Conservation (phyloP, 768 basidiomycete genomes). For the Leccinum subgranulosum region DNA sequence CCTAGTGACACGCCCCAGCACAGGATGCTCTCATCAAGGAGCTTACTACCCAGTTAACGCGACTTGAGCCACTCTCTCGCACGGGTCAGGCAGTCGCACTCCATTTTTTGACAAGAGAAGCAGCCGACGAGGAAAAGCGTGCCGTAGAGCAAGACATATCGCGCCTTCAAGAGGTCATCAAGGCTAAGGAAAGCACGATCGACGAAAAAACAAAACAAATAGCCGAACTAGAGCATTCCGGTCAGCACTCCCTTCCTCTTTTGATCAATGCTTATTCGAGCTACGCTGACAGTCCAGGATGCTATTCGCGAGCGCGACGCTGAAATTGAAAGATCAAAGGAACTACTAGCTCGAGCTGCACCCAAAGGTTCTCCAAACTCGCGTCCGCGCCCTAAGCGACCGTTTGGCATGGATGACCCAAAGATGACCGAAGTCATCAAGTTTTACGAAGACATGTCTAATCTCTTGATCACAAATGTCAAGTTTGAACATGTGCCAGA, state of each 20-base stretch:
- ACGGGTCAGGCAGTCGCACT: slow-evolving; percentile 49
- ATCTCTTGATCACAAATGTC: slow-evolving; percentile 65
- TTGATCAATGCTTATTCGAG: background rate
- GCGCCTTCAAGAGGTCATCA: slow-evolving; percentile 41
- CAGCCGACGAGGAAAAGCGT: slow-evolving; percentile 66
- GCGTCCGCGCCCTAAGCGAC: slow-evolving; percentile 34
- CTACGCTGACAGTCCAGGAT: slow-evolving; percentile 42
- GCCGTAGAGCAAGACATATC: slow-evolving; percentile 46
- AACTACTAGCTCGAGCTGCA: slow-evolving; percentile 40
- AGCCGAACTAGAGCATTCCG: slow-evolving; percentile 41
- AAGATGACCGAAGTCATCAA: slow-evolving; percentile 59
- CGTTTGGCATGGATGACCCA: slow-evolving; percentile 47
- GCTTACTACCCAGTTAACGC: slow-evolving; percentile 51
- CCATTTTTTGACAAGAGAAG: slow-evolving; percentile 70
- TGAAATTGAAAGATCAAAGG: slow-evolving; percentile 57
- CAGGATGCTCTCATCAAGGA: slow-evolving; percentile 47
- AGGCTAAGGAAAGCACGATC: slow-evolving; percentile 41
- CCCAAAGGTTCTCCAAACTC: slow-evolving; percentile 38
- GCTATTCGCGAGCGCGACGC: slow-evolving; percentile 53
- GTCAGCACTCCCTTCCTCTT: slow-evolving; percentile 35
- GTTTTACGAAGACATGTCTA: slow-evolving; percentile 86
- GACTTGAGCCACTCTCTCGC: slow-evolving; percentile 51
- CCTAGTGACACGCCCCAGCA: slow-evolving; percentile 37
- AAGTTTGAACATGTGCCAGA: slow-evolving; percentile 39
- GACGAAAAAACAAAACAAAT: slow-evolving; percentile 46